Evolutionary conservation across 179 eudicot genomes (phyloP).

Genomic region (Beta corolliflora): DNA sequence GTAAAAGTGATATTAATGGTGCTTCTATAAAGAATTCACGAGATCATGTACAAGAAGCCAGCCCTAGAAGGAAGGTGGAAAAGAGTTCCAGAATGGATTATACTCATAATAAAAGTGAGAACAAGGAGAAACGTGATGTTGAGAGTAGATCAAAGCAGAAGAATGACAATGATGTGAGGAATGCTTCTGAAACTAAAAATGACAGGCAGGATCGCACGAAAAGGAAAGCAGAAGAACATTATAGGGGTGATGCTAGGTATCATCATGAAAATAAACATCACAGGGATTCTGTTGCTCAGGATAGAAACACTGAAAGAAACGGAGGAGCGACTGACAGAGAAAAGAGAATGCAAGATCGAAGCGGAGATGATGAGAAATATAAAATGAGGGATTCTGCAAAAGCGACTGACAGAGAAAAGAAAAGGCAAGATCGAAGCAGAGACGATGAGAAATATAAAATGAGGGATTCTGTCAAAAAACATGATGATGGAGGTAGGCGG

Average conservation of each 20-base stretch:
- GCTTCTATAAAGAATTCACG: neutral
- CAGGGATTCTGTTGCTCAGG: slow-evolving; percentile 41
- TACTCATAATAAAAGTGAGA: slow-evolving; percentile 39
- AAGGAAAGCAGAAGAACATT: slow-evolving; percentile 41
- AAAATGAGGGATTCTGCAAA: slow-evolving; percentile 41
- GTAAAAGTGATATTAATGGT: slow-evolving; percentile 24
- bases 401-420: slow-evolving; percentile 52
- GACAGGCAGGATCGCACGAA: slow-evolving; percentile 43
- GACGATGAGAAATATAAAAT: slow-evolving; percentile 54
- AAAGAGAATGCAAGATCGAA: slow-evolving; percentile 49
- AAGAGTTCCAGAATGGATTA: slow-evolving; percentile 35
- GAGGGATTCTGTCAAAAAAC: slow-evolving; percentile 45
- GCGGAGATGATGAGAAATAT: slow-evolving; percentile 55
- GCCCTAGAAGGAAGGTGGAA: slow-evolving; percentile 46
- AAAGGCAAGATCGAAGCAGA: slow-evolving; percentile 51
- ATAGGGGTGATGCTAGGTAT: slow-evolving; percentile 42
- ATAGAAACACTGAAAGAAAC: slow-evolving; percentile 48
- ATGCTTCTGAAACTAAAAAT: slow-evolving; percentile 31
- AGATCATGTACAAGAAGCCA: slow-evolving; percentile 42
- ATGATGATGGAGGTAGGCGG: slow-evolving; percentile 42
- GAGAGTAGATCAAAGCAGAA: slow-evolving; percentile 31
- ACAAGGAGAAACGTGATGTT: slow-evolving; percentile 39
- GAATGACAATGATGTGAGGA: slow-evolving; percentile 29
- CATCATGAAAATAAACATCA: slow-evolving; percentile 42
- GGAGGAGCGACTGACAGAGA: slow-evolving; percentile 57